These are phyloP conservation scores for Cadophora gregata DNA, from an alignment of 2,329 filamentous ascomycete species.

Conservation along the genomic window DNA sequence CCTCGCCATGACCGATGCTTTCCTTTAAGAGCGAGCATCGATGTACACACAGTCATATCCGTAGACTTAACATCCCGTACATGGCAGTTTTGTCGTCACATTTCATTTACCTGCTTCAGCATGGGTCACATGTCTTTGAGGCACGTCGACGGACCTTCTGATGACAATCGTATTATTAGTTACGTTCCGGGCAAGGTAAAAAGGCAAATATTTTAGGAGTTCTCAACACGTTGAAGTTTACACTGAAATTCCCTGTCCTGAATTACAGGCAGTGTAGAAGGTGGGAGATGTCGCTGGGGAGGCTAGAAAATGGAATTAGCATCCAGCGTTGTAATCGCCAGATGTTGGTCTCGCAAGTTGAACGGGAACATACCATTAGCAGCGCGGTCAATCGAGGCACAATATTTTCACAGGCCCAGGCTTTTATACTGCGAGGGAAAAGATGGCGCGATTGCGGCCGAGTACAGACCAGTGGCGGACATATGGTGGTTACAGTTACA, in stretches of 20 bases:
- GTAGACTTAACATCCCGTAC: constrained; percentile 33
- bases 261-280: background rate
- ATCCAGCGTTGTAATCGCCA: background rate
- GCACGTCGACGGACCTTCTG: constrained; percentile 27
- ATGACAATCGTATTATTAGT: background rate
- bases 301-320: constrained; percentile 5
- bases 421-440: background rate
- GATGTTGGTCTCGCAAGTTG: background rate
- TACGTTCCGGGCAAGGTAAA: background rate
- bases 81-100: constrained; percentile 36
- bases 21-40: background rate
- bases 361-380: background rate
- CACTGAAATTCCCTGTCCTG: background rate
- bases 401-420: background rate
- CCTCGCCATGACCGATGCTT: background rate
- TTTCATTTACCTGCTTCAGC: constrained; percentile 38
- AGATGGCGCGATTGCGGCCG: background rate
- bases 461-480: background rate
- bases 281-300: constrained; percentile 16
- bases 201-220: background rate
- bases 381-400: background rate
- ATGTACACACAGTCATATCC: constrained; percentile 34
- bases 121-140: constrained; percentile 36
- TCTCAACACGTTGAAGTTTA: background rate
- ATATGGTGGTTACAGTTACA: background rate